These are phyloP conservation scores for Paxillus involutus DNA, from an alignment of 768 basidiomycete genomes.

Conservation along the genomic window DNA sequence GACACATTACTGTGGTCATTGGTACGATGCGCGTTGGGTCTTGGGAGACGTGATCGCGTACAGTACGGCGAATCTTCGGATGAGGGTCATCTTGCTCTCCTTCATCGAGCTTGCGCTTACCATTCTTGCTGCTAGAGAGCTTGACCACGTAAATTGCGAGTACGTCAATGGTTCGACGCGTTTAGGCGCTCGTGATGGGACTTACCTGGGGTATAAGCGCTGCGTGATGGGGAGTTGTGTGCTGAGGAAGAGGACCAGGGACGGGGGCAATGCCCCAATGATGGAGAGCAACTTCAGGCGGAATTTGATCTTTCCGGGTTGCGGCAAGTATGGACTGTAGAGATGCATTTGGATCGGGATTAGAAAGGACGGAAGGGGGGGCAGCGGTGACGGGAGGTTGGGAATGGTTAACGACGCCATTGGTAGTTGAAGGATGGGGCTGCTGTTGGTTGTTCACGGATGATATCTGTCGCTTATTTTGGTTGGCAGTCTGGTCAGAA, in stretches of 20 bases:
- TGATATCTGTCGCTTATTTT: conserved; percentile 33
- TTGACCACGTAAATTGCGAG: conserved; percentile 19
- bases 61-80: conserved; percentile 80
- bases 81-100: conserved; percentile 62
- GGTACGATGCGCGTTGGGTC: conserved; percentile 75
- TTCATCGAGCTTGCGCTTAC: conserved; percentile 76
- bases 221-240: conserved; percentile 27
- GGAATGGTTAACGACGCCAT: conserved; percentile 27
- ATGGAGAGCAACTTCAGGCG: conserved; percentile 29
- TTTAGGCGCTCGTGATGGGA: conserved; percentile 26
- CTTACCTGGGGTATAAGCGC: conserved; percentile 41
- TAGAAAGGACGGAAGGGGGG: conserved; percentile 35
- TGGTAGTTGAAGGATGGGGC: conserved; percentile 19
- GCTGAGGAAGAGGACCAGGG: conserved; percentile 28
- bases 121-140: conserved; percentile 40
- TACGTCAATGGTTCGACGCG: conserved; percentile 20
- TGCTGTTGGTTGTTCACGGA: conserved; percentile 22
- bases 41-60: conserved; percentile 78
- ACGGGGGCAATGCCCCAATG: conserved; percentile 38
- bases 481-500: conserved; percentile 31
- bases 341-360: conserved; percentile 39
- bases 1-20: conserved; percentile 88
- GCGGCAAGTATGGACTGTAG: conserved; percentile 39
- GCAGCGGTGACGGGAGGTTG: conserved; percentile 31
- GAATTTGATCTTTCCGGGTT: conserved; percentile 31